Conservation (phyloP, 306 rosid genomes). For the Cajanus cajan region DNA sequence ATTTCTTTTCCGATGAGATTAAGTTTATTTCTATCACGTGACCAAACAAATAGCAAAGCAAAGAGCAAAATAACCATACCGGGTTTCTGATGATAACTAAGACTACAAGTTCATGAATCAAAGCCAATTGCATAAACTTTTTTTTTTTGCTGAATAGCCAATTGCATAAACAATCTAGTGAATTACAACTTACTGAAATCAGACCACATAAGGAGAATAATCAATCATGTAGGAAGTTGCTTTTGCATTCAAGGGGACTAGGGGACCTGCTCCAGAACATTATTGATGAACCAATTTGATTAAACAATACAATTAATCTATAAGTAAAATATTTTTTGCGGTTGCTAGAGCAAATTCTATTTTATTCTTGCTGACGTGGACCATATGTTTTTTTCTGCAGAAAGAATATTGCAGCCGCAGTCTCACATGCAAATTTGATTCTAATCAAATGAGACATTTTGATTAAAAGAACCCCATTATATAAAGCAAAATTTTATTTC, state of each 20-base stretch:
- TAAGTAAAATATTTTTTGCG: neutral
- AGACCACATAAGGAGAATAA: neutral
- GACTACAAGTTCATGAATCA: neutral
- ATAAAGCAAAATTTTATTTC: conserved; percentile 9
- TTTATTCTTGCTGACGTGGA: conserved; percentile 46
- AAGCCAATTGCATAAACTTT: neutral
- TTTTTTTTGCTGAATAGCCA: no score
- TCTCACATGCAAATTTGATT: conserved; percentile 42
- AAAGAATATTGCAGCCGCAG: conserved; percentile 46
- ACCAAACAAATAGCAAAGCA: conserved; percentile 10
- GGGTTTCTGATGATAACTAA: neutral
- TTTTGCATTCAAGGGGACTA: neutral
- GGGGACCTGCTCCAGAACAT: neutral
- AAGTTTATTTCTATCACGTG: conserved; percentile 1
- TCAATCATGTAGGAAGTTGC: neutral
- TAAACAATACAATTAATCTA: neutral
- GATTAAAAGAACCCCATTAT: neutral
- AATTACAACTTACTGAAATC: neutral
- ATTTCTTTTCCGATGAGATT: neutral
- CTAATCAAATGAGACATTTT: conserved; percentile 21
- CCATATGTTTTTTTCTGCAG: conserved; percentile 41
- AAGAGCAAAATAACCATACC: neutral
- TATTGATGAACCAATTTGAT: neutral
- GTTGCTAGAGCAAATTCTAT: neutral
- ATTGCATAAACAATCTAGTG: neutral